Conservation (phyloP, 2,329 filamentous ascomycete genomes). For the Epichloe uncinata region DNA sequence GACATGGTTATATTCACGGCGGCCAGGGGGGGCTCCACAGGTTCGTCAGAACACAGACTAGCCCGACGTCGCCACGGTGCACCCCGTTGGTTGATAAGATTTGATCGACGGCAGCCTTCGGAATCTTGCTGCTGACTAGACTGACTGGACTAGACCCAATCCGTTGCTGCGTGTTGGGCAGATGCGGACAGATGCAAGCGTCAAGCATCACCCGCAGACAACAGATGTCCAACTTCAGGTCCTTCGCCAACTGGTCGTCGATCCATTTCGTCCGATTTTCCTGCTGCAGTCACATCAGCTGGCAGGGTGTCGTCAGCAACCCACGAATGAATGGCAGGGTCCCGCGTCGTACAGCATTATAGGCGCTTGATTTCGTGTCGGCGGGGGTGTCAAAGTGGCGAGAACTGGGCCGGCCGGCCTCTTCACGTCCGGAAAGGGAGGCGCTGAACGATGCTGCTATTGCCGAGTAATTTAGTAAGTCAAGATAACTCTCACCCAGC, state of each 20-base stretch:
- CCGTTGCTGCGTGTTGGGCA: background rate
- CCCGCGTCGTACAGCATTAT: background rate
- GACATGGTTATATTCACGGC: background rate
- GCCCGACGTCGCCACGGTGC: background rate
- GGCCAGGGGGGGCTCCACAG: background rate
- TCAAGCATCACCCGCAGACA: too few species aligned
- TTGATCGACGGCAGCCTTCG: background rate
- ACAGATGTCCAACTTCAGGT: background rate
- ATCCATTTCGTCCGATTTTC: background rate
- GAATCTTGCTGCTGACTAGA: background rate
- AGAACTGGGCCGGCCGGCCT: too few species aligned
- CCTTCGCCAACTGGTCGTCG: background rate
- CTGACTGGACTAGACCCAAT: background rate
- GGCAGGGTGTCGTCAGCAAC: background rate
- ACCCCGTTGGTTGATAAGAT: background rate
- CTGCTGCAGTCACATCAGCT: background rate
- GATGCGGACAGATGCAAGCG: too few species aligned
- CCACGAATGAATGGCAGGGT: background rate
- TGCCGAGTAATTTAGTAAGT: too few species aligned
- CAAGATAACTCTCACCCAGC: too few species aligned
- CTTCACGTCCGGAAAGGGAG: too few species aligned
- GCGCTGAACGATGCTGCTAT: too few species aligned
- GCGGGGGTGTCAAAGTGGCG: background rate
- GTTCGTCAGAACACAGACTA: background rate
- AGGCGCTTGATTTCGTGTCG: background rate